phyloP scores from a whole-genome alignment of 495 filamentous ascomycete genomes.

The Ramalina intermedia region DNA sequence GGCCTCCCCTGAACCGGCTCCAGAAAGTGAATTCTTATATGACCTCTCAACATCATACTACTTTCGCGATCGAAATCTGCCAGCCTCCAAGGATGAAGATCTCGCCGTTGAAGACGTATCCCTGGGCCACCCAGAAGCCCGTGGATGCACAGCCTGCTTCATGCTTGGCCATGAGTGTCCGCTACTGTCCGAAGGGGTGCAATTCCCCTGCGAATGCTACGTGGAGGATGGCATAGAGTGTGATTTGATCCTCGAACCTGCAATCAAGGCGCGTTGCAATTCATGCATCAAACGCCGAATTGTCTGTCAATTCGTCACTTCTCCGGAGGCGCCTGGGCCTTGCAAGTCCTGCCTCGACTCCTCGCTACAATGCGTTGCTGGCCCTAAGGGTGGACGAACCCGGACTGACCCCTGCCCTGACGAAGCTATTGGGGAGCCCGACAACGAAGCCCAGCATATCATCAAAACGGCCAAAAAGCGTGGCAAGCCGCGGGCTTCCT shows the following conservation, averaged over 20 bases:
- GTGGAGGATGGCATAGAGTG: conserved; percentile 8
- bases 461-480: no score
- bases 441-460: no score
- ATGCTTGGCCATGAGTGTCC: conserved; percentile 6
- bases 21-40: neutral
- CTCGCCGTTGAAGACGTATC: conserved; percentile 8
- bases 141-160: conserved; percentile 13
- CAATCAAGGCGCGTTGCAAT: conserved; percentile 6
- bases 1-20: neutral
- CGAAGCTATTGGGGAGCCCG: neutral
- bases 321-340: neutral
- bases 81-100: neutral
- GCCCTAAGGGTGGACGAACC: conserved; percentile 10
- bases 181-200: conserved; percentile 11
- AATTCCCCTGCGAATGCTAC: conserved; percentile 11
- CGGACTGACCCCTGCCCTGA: conserved; percentile 13
- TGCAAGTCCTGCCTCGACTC: conserved; percentile 6
- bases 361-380: conserved; percentile 10
- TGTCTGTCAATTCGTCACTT: neutral
- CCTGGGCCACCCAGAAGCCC: conserved; percentile 11
- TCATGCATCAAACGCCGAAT: conserved; percentile 5
- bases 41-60: neutral
- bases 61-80: neutral
- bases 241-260: conserved; percentile 10
- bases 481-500: neutral